phyloP scores from a whole-genome alignment of 176 grass and related monocot species.

The Zizania latifolia region DNA sequence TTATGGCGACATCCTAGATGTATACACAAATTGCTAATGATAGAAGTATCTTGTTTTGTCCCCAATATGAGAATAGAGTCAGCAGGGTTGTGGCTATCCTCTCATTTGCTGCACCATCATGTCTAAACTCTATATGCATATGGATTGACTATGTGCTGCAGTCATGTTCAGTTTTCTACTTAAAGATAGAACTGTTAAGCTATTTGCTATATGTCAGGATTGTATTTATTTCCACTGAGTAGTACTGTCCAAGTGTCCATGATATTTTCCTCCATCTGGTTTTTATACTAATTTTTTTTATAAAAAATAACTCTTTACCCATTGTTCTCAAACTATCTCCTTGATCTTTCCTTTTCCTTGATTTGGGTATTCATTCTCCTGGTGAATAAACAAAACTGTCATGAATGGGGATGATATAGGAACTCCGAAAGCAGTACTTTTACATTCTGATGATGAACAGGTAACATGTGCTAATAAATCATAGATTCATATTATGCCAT shows the following conservation, averaged over 20 bases:
- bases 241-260: too few species aligned
- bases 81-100: neutral
- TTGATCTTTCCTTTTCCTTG: too few species aligned
- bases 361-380: too few species aligned
- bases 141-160: neutral
- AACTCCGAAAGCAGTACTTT: neutral
- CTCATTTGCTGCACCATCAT: neutral
- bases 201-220: too few species aligned
- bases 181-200: too few species aligned
- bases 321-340: too few species aligned
- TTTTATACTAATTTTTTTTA: too few species aligned
- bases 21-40: conserved; percentile 29
- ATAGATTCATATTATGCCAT: neutral
- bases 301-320: too few species aligned
- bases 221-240: too few species aligned
- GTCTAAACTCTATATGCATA: neutral
- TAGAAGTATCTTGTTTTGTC: conserved; percentile 4
- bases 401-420: neutral
- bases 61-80: neutral
- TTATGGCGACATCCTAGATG: conserved; percentile 4
- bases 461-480: neutral
- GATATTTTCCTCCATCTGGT: too few species aligned
- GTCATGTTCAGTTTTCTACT: conserved; percentile 9
- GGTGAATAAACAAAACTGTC: too few species aligned
- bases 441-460: neutral